These are phyloP conservation scores for Crepidotus variabilis DNA, from an alignment of 768 basidiomycete genomes.

Conservation along the genomic window DNA sequence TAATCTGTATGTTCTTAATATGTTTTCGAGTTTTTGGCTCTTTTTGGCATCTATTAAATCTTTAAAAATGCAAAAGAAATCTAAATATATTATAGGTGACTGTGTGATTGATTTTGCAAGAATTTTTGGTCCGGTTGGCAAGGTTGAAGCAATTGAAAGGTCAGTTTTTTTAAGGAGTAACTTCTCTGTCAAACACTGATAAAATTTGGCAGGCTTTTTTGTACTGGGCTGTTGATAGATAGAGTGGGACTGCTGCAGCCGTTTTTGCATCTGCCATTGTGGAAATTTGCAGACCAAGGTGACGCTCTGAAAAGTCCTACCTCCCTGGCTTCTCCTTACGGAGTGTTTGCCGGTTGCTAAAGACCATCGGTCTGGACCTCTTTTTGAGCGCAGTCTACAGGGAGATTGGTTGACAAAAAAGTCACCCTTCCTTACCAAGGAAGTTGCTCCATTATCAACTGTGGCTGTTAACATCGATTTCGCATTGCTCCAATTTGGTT, in stretches of 20 bases:
- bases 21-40: too few relatives aligned
- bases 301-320: conserved; percentile 8
- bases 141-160: too few relatives aligned
- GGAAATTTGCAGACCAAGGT: conserved; percentile 8
- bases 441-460: conserved; percentile 5
- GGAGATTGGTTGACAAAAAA: conserved; percentile 3
- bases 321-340: conserved; percentile 10
- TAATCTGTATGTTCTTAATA: too few relatives aligned
- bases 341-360: conserved; percentile 9
- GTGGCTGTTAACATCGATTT: conserved; percentile 1
- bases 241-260: background rate
- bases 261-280: background rate
- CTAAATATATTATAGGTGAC: too few relatives aligned
- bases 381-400: conserved; percentile 4
- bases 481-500: background rate
- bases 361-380: conserved; percentile 6
- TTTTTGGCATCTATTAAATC: too few relatives aligned
- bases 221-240: background rate
- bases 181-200: background rate
- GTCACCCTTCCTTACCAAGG: background rate
- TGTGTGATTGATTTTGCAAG: too few relatives aligned
- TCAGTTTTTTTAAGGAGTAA: too few relatives aligned
- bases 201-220: background rate
- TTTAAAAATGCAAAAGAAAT: too few relatives aligned
- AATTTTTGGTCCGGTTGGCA: too few relatives aligned